Evolutionary conservation across 2,329 filamentous ascomycete genomes (phyloP).

Genomic region (Capronia coronata): DNA sequence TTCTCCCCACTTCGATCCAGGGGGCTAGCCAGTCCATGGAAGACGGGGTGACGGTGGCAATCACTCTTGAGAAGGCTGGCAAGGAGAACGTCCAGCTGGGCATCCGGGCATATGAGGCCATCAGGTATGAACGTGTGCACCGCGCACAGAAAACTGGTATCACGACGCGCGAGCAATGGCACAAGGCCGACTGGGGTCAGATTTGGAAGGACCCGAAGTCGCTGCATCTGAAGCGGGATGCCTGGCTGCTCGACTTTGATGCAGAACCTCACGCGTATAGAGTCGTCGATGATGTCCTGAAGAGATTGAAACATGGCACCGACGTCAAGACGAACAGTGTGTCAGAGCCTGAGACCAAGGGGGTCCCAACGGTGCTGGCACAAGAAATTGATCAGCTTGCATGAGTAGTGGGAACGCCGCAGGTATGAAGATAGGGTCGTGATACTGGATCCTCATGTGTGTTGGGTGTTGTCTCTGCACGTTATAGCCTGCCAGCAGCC

Average conservation of each 20-base stretch:
- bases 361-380: constrained; percentile 5
- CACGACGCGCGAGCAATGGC: constrained; percentile 29
- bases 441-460: too few species aligned
- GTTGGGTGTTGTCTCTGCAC: too few species aligned
- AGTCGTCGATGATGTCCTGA: constrained; percentile 25
- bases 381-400: constrained; percentile 20
- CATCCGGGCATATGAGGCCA: constrained; percentile 26
- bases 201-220: constrained; percentile 36
- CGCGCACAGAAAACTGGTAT: constrained; percentile 27
- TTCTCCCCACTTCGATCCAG: constrained; percentile 45
- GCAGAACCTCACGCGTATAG: constrained; percentile 28
- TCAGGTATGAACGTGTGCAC: constrained; percentile 28
- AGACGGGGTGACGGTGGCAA: constrained; percentile 45
- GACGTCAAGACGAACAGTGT: constrained; percentile 7
- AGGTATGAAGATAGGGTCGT: background rate
- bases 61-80: constrained; percentile 35
- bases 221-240: constrained; percentile 25
- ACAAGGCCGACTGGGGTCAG: constrained; percentile 32
- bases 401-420: background rate
- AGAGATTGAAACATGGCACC: constrained; percentile 17
- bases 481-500: too few species aligned
- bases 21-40: constrained; percentile 48
- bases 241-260: constrained; percentile 29
- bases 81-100: constrained; percentile 28
- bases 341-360: constrained; percentile 9